Evolutionary conservation across 1,139 yeast species (phyloP).

Genomic region (Chernovozyma aurita): DNA sequence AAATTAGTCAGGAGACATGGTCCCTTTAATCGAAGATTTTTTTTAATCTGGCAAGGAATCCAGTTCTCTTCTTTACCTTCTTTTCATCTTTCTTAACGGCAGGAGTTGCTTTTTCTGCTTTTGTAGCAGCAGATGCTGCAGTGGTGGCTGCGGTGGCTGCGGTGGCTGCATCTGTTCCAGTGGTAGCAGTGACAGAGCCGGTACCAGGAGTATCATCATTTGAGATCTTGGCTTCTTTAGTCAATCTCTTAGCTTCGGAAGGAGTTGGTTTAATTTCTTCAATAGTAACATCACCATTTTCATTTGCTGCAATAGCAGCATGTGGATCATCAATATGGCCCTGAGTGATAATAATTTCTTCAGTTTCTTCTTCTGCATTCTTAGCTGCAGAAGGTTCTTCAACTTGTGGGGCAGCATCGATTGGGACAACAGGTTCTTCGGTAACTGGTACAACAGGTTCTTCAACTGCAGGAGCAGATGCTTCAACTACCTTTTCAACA

Average conservation of each 20-base stretch:
- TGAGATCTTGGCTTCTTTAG: conserved; percentile 26
- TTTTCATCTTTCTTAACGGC: conserved; percentile 14
- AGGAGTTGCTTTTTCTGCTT: conserved; percentile 6
- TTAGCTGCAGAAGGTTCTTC: conserved; percentile 8
- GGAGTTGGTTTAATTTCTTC: conserved; percentile 44
- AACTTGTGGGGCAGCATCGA: conserved; percentile 6
- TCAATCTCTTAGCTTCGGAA: conserved; percentile 31
- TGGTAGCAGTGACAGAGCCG: conserved; percentile 7
- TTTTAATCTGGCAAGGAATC: conserved; percentile 44
- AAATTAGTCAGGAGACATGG: too few relatives aligned
- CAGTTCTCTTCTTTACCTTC: conserved; percentile 38
- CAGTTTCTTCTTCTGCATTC: conserved; percentile 15
- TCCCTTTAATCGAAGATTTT: conserved; percentile 36
- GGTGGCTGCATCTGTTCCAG: conserved; percentile 6
- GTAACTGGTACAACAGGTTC: conserved; percentile 3
- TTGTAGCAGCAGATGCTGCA: conserved; percentile 7
- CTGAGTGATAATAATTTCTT: conserved; percentile 40
- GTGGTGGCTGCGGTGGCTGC: conserved; percentile 7
- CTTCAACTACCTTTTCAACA: conserved; percentile 25
- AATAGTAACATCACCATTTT: conserved; percentile 32
- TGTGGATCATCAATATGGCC: conserved; percentile 30
- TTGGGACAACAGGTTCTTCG: conserved; percentile 8
- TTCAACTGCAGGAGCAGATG: conserved; percentile 12
- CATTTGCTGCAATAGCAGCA: conserved; percentile 34
- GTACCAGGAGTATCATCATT: conserved; percentile 6